These are phyloP conservation scores for Ascochyta koolunga DNA, from an alignment of 2,329 filamentous ascomycete species.

Conservation along the genomic window DNA sequence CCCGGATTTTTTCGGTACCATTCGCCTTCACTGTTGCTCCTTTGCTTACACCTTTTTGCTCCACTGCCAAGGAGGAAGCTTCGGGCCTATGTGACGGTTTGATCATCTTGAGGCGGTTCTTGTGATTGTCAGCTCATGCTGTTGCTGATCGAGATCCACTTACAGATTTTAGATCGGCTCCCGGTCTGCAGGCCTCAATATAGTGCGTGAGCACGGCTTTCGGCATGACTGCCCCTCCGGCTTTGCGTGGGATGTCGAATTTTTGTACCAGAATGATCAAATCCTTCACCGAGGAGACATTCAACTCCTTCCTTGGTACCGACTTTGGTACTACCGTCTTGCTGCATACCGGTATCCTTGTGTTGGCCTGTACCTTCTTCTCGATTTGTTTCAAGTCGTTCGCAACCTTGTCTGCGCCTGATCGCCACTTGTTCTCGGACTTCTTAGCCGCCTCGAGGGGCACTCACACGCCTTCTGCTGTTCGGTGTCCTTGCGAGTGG, in stretches of 20 bases:
- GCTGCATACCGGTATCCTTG: neutral
- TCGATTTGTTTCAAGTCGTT: neutral
- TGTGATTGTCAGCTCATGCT: neutral
- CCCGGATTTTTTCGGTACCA: neutral
- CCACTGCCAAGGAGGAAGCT: neutral
- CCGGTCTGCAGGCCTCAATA: neutral
- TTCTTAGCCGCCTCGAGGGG: neutral
- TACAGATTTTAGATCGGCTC: neutral
- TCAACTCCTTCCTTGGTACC: neutral
- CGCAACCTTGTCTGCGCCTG: neutral
- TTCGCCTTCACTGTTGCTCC: neutral
- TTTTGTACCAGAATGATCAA: neutral
- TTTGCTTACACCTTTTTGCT: neutral
- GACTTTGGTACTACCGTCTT: neutral
- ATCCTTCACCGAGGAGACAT: neutral
- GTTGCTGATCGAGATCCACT: neutral
- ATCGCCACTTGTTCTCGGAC: neutral
- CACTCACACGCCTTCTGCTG: neutral
- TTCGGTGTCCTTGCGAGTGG: neutral
- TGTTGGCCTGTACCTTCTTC: neutral
- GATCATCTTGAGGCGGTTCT: neutral
- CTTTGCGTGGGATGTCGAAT: neutral
- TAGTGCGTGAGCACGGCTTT: neutral
- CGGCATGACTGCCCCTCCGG: neutral
- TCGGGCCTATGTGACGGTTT: neutral